Base-by-base conservation (phyloP, 768 basidiomycete species). In the Suillus plorans region DNA sequence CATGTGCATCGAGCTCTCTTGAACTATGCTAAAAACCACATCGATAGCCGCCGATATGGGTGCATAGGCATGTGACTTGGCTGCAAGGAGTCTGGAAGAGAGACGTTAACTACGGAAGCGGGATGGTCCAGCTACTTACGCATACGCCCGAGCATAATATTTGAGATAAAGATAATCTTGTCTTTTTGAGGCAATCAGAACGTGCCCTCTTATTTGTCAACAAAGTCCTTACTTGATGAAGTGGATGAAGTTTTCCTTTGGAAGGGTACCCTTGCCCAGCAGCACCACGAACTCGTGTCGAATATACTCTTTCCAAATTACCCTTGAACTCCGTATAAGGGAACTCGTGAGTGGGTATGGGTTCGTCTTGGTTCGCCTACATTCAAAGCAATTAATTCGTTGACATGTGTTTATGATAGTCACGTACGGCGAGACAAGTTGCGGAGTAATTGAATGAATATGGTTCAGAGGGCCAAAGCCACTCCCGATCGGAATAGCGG, bases 391-490 rank as follows among this genome's bases (percentile, higher is more conserved):
- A 18, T 59, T 20, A 20, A 28, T 42, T 31, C 5, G 10, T 42
- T 31, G 18, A 13, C 25, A 3, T 42, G 41, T 59, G 18, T 20
- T 42, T 18, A 42, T 28, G n/a, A 28, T 25, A 63, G 69, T 62
- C 57, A 83, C 93, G 69, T 70, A 87, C 87, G 76, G 76, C 1
- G 86, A 84, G 20, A 97, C 75, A 1, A 80, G 67, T 1, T 81
- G 78, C 5, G 68, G 77, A 2, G 79, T 71, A 16, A 87, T 79
- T 0, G 86, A 79, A 70, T 94, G 91, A 61, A 91, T 79, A 72
- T 98, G 95, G 74, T 98, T 94, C 22, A 98, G 81, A 3, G 95
- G 95, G 0, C 95, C 95, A 62, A 89, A 80, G 0, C 95, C 95
- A 12, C 79, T 74, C 0, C 94, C 95, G 6, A 95, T 83, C 0